Percentiles rank a stretch among this genome's conserved stretches.
These are phyloP conservation scores for Ailanthus altissimus DNA, from an alignment of 345 rosid genomes.

Conservation along the genomic window DNA sequence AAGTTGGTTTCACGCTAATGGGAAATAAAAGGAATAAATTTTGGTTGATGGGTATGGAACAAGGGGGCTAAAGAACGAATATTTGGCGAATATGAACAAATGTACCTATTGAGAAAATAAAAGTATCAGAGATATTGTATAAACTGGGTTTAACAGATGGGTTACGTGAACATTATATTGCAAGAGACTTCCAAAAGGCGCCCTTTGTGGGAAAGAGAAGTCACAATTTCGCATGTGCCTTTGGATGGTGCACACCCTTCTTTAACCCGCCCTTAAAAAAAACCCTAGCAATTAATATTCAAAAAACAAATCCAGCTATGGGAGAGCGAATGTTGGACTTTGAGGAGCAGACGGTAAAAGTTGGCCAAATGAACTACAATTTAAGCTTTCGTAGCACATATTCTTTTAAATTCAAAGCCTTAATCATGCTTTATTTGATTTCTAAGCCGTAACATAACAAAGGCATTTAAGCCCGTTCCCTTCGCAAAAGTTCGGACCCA, in stretches of 20 bases:
- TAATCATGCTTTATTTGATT: too few species aligned
- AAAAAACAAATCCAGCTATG: background rate
- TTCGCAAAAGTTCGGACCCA: too few species aligned
- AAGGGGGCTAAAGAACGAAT: conserved; percentile 16
- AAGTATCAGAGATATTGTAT: background rate
- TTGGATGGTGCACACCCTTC: background rate
- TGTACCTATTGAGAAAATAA: background rate
- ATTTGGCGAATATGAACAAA: conserved; percentile 21
- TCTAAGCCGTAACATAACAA: too few species aligned
- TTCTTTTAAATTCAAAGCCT: too few species aligned
- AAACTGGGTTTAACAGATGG: conserved; percentile 12
- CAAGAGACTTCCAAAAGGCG: background rate
- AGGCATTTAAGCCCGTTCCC: too few species aligned
- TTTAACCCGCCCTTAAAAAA: background rate
- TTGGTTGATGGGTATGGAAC: background rate
- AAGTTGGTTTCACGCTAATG: conserved; percentile 1
- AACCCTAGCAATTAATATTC: background rate
- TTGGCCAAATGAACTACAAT: background rate
- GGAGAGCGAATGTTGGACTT: background rate
- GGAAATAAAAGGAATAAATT: background rate
- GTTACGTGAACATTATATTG: background rate
- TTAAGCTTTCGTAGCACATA: too few species aligned
- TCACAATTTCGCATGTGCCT: background rate
- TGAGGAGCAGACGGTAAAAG: background rate
- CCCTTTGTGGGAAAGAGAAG: background rate